Evolutionary conservation across 2,329 filamentous ascomycete species (phyloP), one percentile per base, ranked within the genome.

Genomic region (Exophiala bonariae): DNA sequence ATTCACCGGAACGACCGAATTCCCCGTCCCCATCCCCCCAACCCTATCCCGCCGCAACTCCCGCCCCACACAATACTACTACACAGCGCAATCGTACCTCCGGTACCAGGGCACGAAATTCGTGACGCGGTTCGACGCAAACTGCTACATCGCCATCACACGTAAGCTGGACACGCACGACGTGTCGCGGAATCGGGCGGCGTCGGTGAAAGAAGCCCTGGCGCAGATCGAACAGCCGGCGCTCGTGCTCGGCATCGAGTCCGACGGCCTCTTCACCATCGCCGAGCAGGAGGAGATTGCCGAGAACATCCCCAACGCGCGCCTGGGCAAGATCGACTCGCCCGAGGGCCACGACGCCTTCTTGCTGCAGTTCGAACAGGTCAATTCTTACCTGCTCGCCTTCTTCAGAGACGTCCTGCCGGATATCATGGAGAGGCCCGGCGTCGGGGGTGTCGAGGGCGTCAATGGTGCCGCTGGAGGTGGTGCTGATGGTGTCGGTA

Each of bases 71-170:
- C 83, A 84, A 6, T 93, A 89, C n/a, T 96, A 96, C 70, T 99
- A 97, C 70, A 97, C 93, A 0, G 93, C 93, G 1, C 93, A 99
- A 67, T 96, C 91, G 0, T 99, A 99, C 69, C 80, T 99, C 34
- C 87, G 93, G 16, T 99, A 99, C 69, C 93, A 99, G 70, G 92
- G 90, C 46, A 81, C 86, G 60, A 99, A 99, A 68, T 99, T 99
- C 61, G 93, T 97, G 60, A 90, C 88, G 67, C 87, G 93, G 8
- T 99, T 97, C 67, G 93, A 99, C 68, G 89, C 90, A 61, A 99
- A 99, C 68, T 99, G 93, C 73, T 99, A 99, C 73, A 97, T 99
- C 59, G 91, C 93, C 58, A 96, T 99, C 69, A 97, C 93, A 3
- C 86, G 93, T 61, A 99, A 99, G 70, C 81, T 99, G 13, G 93